Conservation (phyloP, 1,139 yeast species). For the Schizosaccharomyces versatilis region DNA sequence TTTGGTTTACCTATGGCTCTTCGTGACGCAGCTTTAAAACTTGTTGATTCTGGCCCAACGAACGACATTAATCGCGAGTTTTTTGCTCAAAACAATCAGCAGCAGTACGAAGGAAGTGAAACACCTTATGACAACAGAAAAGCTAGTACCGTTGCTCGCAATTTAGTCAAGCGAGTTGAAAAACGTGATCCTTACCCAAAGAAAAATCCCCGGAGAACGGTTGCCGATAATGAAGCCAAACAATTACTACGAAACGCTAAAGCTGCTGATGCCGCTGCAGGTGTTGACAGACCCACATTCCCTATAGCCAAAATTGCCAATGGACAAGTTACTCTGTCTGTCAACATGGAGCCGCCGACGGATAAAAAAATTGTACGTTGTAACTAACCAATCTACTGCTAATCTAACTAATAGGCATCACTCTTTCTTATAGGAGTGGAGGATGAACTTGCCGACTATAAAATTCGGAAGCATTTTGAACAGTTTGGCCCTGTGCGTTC, state of each 20-base stretch:
- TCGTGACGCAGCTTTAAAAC: slow-evolving; percentile 58
- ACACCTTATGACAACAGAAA: slow-evolving; percentile 17
- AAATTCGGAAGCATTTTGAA: slow-evolving; percentile 29
- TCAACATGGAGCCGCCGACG: slow-evolving; percentile 28
- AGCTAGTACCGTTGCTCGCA: slow-evolving; percentile 22
- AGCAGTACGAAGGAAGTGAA: slow-evolving; percentile 17
- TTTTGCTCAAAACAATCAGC: slow-evolving; percentile 21
- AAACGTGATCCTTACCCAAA: slow-evolving; percentile 19
- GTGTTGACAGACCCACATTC: background rate
- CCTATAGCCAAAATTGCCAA: background rate
- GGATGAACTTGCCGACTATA: slow-evolving; percentile 42
- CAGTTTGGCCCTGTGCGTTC: slow-evolving; percentile 28
- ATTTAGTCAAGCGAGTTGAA: slow-evolving; percentile 24
- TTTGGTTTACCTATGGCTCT: slow-evolving; percentile 59
- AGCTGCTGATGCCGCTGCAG: slow-evolving; percentile 1
- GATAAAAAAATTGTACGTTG: slow-evolving; percentile 21
- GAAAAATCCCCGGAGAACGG: slow-evolving; percentile 11
- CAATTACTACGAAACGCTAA: slow-evolving; percentile 5
- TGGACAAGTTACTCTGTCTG: slow-evolving; percentile 3
- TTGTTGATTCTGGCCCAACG: slow-evolving; percentile 34
- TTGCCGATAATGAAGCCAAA: slow-evolving; percentile 7
- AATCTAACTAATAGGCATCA: slow-evolving; percentile 17
- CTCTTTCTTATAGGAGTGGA: slow-evolving; percentile 56
- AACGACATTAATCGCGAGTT: slow-evolving; percentile 21
- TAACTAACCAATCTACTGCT: background rate